phyloP scores from a whole-genome alignment of 2,329 filamentous ascomycete genomes.

The Ophiosphaerella korrae region DNA sequence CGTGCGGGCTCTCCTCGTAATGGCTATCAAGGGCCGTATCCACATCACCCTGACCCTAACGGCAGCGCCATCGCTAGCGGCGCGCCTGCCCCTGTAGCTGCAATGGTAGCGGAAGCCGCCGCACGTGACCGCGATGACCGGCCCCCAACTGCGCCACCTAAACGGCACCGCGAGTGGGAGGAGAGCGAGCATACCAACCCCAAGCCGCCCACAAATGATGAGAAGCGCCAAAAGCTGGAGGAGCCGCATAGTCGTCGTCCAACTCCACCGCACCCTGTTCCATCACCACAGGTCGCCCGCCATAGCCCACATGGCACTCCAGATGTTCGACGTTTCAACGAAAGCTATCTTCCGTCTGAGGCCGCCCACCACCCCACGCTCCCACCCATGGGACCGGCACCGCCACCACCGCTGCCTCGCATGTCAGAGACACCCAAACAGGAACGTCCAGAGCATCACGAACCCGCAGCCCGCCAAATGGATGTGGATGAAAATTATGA shows the following conservation, averaged over 20 bases:
- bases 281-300: constrained; percentile 66
- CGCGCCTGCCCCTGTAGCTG: constrained; percentile 68
- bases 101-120: constrained; percentile 69
- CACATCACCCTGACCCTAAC: constrained; percentile 71
- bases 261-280: constrained; percentile 54
- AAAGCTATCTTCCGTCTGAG: constrained; percentile 89
- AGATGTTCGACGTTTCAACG: constrained; percentile 67
- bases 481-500: constrained; percentile 98
- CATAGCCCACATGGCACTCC: constrained; percentile 73
- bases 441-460: constrained; percentile 59
- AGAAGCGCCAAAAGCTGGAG: constrained; percentile 83
- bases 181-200: constrained; percentile 73
- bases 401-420: constrained; percentile 61
- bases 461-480: constrained; percentile 92
- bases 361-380: constrained; percentile 81
- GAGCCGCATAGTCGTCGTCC: constrained; percentile 77
- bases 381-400: constrained; percentile 53
- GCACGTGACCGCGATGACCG: constrained; percentile 71
- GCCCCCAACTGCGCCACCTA: constrained; percentile 74
- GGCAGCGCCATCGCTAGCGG: constrained; percentile 69
- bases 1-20: constrained; percentile 91
- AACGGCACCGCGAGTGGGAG: constrained; percentile 92
- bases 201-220: constrained; percentile 82
- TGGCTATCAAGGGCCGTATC: constrained; percentile 80
- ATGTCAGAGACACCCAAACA: constrained; percentile 51